Evolutionary conservation across 441 rosid genomes (phyloP).

Genomic region (Populus hybrid): DNA sequence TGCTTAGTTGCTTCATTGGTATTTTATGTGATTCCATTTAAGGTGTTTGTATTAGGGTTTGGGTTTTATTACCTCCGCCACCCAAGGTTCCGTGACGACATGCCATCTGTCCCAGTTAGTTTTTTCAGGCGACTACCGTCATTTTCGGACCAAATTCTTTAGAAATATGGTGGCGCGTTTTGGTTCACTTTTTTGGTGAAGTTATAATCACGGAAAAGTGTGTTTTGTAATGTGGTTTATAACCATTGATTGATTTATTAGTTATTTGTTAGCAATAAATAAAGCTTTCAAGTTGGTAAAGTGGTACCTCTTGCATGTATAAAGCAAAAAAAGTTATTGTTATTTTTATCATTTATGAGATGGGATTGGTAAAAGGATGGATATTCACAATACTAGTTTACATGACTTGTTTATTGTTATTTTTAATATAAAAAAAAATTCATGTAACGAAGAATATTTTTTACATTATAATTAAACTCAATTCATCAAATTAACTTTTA

Average conservation of each 20-base stretch:
- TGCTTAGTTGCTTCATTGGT: constrained; percentile 33
- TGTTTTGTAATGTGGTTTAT: no score
- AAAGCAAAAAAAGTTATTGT: constrained; percentile 29
- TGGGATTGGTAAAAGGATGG: neutral
- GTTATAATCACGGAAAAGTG: neutral
- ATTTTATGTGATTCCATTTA: constrained; percentile 31
- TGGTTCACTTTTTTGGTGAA: constrained; percentile 15
- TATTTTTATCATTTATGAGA: constrained; percentile 1
- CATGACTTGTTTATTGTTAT: no score
- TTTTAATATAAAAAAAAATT: no score
- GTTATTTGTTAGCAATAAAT: constrained; percentile 1
- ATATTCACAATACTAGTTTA: no score
- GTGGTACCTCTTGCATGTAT: neutral
- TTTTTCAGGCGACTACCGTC: constrained; percentile 60
- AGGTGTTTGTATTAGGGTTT: constrained; percentile 15
- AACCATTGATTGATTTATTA: neutral
- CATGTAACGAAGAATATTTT: no score
- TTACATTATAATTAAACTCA: no score
- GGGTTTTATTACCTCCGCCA: constrained; percentile 42
- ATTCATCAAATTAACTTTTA: no score
- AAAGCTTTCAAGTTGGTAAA: neutral
- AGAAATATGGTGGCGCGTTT: constrained; percentile 6
- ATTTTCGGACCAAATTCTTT: constrained; percentile 46
- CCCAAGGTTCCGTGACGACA: constrained; percentile 45
- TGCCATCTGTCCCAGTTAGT: constrained; percentile 44